These are phyloP conservation scores for Ceratobasidium papillatum DNA, from an alignment of 1,284 basidiomycete genomes.

Conservation along the genomic window DNA sequence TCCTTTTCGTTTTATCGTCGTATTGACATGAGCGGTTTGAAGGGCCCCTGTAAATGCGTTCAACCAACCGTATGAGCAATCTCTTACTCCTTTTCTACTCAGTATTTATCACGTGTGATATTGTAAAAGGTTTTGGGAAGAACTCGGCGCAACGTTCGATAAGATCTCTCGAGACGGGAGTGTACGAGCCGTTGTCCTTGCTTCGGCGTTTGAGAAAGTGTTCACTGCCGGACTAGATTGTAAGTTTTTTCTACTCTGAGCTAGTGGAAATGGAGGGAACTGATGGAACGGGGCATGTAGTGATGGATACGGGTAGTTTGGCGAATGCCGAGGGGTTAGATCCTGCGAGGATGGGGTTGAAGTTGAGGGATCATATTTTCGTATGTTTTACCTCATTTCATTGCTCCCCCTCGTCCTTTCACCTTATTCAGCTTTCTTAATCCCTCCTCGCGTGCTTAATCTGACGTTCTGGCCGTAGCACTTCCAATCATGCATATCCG, in stretches of 20 bases:
- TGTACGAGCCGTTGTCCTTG: slow-evolving; percentile 75
- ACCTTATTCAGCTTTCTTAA: too few relatives aligned
- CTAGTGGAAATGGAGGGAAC: background rate
- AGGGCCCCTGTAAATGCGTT: slow-evolving; percentile 83
- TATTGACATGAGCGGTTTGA: background rate
- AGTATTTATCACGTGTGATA: background rate
- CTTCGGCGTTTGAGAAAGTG: slow-evolving; percentile 71
- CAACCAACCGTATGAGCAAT: slow-evolving; percentile 60
- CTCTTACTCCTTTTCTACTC: slow-evolving; percentile 17
- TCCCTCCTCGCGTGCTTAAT: too few relatives aligned
- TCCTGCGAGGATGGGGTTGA: slow-evolving; percentile 63
- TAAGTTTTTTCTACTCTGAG: slow-evolving; percentile 54
- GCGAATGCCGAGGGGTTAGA: slow-evolving; percentile 48
- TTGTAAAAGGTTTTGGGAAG: slow-evolving; percentile 72
- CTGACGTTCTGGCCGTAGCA: slow-evolving; percentile 48
- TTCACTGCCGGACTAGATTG: slow-evolving; percentile 86
- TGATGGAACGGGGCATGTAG: slow-evolving; percentile 38
- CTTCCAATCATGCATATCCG: slow-evolving; percentile 78
- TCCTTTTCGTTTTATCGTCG: background rate
- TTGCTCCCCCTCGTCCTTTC: too few relatives aligned
- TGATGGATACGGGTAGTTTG: slow-evolving; percentile 45
- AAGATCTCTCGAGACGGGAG: slow-evolving; percentile 63
- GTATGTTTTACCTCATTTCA: slow-evolving; percentile 47
- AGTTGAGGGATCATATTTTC: slow-evolving; percentile 61
- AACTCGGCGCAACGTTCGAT: slow-evolving; percentile 71